Evolutionary conservation across 768 basidiomycete genomes (phyloP).

Genomic region (Heimioporus sp.): DNA sequence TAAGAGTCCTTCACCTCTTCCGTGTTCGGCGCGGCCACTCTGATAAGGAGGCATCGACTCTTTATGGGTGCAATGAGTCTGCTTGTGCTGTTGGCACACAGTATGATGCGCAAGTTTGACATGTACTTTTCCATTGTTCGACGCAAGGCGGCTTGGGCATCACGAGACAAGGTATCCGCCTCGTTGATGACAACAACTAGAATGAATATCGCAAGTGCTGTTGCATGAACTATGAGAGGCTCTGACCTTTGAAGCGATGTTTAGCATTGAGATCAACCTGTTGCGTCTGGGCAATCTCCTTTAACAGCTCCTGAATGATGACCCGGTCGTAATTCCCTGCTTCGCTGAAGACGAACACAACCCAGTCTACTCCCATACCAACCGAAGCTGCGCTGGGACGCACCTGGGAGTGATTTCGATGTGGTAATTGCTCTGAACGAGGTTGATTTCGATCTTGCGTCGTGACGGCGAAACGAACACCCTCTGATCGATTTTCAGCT

Average conservation of each 20-base stretch:
- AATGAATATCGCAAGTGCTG: not conserved
- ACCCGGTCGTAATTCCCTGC: conserved; percentile 93
- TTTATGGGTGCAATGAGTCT: conserved; percentile 96
- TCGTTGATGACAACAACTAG: conserved; percentile 98
- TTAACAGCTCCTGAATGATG: conserved; percentile 94
- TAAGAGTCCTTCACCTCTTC: conserved; percentile 58
- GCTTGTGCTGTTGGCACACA: conserved; percentile 94
- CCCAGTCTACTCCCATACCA: not conserved
- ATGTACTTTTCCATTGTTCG: conserved; percentile 99
- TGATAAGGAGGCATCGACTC: conserved; percentile 89
- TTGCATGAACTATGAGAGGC: not conserved
- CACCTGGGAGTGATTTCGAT: conserved; percentile 97
- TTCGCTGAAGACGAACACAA: conserved; percentile 55
- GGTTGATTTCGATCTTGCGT: conserved; percentile 92
- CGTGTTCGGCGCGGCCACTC: conserved; percentile 82
- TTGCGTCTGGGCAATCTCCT: conserved; percentile 98
- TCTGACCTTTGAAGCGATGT: conserved; percentile 91
- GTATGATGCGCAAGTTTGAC: conserved; percentile 94
- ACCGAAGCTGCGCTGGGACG: conserved; percentile 14
- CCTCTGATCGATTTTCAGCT: conserved; percentile 98
- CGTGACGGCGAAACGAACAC: conserved; percentile 93
- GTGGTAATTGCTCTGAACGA: conserved; percentile 97
- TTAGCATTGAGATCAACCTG: conserved; percentile 95
- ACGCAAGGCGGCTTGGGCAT: conserved; percentile 95
- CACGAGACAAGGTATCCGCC: conserved; percentile 90